phyloP scores from a whole-genome alignment of 1,139 yeast species.

The Waltiozyma sp. region DNA sequence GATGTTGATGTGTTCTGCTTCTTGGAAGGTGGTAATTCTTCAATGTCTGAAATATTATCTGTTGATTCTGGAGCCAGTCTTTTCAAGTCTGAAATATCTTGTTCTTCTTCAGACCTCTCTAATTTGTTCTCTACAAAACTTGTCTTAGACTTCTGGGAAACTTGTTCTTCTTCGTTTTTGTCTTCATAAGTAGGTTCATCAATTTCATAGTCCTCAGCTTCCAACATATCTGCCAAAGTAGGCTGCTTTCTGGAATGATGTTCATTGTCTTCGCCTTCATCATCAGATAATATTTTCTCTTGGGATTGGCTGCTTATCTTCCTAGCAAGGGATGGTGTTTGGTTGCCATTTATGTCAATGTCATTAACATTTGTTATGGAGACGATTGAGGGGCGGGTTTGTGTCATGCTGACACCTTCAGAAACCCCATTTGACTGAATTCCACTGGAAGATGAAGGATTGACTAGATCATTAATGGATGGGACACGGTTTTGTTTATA shows the following conservation, averaged over 20 bases:
- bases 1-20: not conserved
- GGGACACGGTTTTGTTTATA: slow-evolving; percentile 18
- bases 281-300: not conserved
- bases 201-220: slow-evolving; percentile 1
- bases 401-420: slow-evolving; percentile 19
- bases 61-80: not conserved
- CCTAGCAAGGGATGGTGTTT: slow-evolving; percentile 24
- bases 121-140: not conserved
- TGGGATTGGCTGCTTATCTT: slow-evolving; percentile 18
- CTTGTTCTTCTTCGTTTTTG: not conserved
- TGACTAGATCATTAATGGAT: slow-evolving; percentile 24
- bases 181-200: slow-evolving; percentile 1
- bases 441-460: slow-evolving; percentile 9
- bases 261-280: not conserved
- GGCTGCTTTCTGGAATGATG: slow-evolving; percentile 9
- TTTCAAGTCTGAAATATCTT: not conserved
- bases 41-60: not conserved
- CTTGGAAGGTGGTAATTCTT: not conserved
- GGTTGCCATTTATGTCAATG: slow-evolving; percentile 29
- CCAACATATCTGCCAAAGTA: slow-evolving; percentile 8
- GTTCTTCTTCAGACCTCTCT: not conserved
- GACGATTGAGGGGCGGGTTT: slow-evolving; percentile 23
- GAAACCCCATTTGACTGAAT: slow-evolving; percentile 1
- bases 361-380: slow-evolving; percentile 38
- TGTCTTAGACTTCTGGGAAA: too few relatives aligned